A percentile compares a stretch with the other conserved stretches of the same genome.
Conservation (phyloP, 2,329 filamentous ascomycete genomes). For the Knoxdaviesia capensis region DNA sequence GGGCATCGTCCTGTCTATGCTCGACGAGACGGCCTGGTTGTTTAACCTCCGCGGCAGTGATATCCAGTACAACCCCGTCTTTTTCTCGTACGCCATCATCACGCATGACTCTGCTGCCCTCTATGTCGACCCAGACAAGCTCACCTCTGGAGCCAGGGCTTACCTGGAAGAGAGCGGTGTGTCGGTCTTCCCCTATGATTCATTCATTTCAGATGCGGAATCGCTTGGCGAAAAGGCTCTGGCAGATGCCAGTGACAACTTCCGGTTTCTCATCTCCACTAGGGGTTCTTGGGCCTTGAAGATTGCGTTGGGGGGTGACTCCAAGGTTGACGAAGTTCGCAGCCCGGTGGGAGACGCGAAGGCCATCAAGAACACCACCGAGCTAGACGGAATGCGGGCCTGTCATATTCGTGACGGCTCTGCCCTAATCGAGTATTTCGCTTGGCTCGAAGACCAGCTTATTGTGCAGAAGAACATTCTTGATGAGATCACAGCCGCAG, state of each 20-base stretch:
- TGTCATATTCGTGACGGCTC: conserved; percentile 90
- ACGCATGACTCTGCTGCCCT: conserved; percentile 59
- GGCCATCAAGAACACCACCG: conserved; percentile 79
- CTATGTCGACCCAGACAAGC: conserved; percentile 66
- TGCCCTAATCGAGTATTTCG: conserved; percentile 79
- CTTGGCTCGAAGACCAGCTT: conserved; percentile 87
- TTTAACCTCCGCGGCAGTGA: conserved; percentile 91
- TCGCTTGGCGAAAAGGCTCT: conserved; percentile 29
- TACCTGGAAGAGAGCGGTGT: conserved; percentile 55
- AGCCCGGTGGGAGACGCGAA: conserved; percentile 84
- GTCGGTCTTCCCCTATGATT: conserved; percentile 59
- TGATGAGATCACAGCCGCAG: conserved; percentile 80
- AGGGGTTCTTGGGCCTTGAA: conserved; percentile 87
- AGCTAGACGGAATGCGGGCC: conserved; percentile 79
- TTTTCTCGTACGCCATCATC: conserved; percentile 88
- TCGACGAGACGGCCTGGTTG: conserved; percentile 96
- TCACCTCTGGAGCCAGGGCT: conserved; percentile 44
- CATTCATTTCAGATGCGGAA: conserved; percentile 62
- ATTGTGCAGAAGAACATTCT: conserved; percentile 49
- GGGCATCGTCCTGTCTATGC: conserved; percentile 79
- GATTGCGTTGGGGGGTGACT: conserved; percentile 66
- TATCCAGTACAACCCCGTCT: conserved; percentile 94
- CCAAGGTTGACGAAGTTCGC: conserved; percentile 65
- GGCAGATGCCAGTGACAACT: conserved; percentile 12
- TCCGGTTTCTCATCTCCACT: conserved; percentile 71